Evolutionary conservation across 139 green algal genomes (phyloP).

Genomic region (Chlorella sp.): DNA sequence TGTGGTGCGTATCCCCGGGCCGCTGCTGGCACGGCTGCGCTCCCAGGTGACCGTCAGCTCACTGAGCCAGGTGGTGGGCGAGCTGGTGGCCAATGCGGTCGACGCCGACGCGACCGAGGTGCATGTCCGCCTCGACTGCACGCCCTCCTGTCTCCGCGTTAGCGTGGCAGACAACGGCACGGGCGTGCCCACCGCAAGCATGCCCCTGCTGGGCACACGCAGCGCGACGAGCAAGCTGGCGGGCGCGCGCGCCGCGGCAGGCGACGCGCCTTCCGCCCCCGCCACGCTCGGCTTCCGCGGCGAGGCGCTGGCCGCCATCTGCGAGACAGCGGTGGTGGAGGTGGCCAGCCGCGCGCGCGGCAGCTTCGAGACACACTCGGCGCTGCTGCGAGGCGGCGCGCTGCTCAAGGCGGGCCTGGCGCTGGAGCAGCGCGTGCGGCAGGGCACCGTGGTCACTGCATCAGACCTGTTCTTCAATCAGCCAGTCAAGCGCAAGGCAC

Average conservation of each 20-base stretch:
- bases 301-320: constrained; percentile 51
- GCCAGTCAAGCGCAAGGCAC: constrained; percentile 33
- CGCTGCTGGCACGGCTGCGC: background rate
- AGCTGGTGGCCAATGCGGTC: constrained; percentile 51
- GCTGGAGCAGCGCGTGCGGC: constrained; percentile 23
- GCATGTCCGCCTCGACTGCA: constrained; percentile 29
- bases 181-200: constrained; percentile 27
- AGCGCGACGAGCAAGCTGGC: constrained; percentile 42
- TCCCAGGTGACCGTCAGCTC: background rate
- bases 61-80: constrained; percentile 40
- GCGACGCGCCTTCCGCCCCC: background rate
- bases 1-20: too few species aligned
- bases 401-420: constrained; percentile 25
- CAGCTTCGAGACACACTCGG: constrained; percentile 57
- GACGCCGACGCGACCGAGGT: constrained; percentile 48
- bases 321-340: constrained; percentile 30
- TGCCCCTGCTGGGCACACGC: constrained; percentile 26
- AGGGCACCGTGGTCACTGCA: constrained; percentile 40
- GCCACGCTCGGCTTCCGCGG: constrained; percentile 57
- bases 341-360: constrained; percentile 43
- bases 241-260: background rate
- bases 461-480: constrained; percentile 45
- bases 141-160: background rate
- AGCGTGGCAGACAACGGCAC: constrained; percentile 54
- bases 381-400: constrained; percentile 6